Percentiles rank a stretch among this genome's conserved stretches.
Evolutionary conservation across 768 basidiomycete species (phyloP).

Genomic region (Podaxis sp.): DNA sequence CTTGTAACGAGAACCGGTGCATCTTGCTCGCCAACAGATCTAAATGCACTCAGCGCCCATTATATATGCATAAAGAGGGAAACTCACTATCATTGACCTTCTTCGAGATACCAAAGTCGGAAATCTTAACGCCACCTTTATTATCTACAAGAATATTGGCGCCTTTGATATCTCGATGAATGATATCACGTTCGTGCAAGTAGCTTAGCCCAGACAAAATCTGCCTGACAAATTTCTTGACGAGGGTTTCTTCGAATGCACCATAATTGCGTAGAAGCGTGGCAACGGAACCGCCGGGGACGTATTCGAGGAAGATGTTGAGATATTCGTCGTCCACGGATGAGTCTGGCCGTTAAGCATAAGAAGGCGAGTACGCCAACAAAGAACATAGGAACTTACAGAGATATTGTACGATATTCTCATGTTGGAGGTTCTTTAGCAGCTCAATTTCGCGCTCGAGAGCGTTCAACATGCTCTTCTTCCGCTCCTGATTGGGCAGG

Average conservation of each 20-base stretch:
- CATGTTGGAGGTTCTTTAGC: constrained; percentile 87
- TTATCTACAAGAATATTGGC: constrained; percentile 98
- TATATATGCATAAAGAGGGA: not conserved
- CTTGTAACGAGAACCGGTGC: constrained; percentile 91
- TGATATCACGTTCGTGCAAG: constrained; percentile 90
- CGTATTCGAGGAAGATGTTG: constrained; percentile 97
- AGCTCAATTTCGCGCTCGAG: constrained; percentile 94
- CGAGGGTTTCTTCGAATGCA: constrained; percentile 90
- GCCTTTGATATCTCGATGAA: constrained; percentile 98
- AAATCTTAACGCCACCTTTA: constrained; percentile 96
- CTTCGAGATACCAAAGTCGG: constrained; percentile 96
- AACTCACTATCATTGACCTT: constrained; percentile 93
- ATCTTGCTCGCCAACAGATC: constrained; percentile 57
- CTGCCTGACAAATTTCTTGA: constrained; percentile 90
- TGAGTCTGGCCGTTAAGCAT: constrained; percentile 59
- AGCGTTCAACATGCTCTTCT: constrained; percentile 89
- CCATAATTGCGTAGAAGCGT: constrained; percentile 88
- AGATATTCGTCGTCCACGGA: constrained; percentile 87
- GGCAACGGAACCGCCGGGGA: constrained; percentile 92
- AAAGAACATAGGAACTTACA: constrained; percentile 50
- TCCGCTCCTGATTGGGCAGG: constrained; percentile 86
- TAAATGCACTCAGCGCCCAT: constrained; percentile 16
- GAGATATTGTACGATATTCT: constrained; percentile 97
- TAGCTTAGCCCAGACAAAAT: constrained; percentile 88
- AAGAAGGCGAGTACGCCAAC: constrained; percentile 2